These are phyloP conservation scores for Sabuloglossum arenarium DNA, from an alignment of 495 filamentous ascomycete species.

Conservation along the genomic window DNA sequence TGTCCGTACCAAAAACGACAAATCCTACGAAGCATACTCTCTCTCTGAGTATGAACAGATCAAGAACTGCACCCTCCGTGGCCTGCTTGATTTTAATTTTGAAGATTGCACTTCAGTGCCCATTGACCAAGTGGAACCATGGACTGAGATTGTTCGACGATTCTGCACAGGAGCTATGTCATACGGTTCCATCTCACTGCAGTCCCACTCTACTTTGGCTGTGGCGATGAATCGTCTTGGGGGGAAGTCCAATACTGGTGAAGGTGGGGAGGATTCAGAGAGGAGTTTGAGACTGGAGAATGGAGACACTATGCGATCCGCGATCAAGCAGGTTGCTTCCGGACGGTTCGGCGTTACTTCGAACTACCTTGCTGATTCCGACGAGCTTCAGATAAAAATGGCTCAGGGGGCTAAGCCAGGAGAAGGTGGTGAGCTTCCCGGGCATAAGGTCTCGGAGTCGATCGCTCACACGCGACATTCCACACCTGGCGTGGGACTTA, in stretches of 20 bases:
- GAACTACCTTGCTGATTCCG: slow-evolving; percentile 93
- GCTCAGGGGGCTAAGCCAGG: slow-evolving; percentile 97
- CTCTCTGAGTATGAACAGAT: slow-evolving; percentile 90
- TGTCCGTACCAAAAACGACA: slow-evolving; percentile 96
- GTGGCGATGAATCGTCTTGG: slow-evolving; percentile 96
- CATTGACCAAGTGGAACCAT: slow-evolving; percentile 96
- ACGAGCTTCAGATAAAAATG: slow-evolving; percentile 99
- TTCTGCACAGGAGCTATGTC: slow-evolving; percentile 99
- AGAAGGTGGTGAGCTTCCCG: slow-evolving; percentile 94
- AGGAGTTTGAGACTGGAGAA: slow-evolving; percentile 72
- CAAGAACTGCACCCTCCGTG: slow-evolving; percentile 92
- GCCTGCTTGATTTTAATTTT: slow-evolving; percentile 94
- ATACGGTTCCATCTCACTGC: slow-evolving; percentile 98
- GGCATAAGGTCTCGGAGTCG: slow-evolving; percentile 92
- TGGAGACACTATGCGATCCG: slow-evolving; percentile 94
- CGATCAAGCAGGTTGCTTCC: slow-evolving; percentile 97
- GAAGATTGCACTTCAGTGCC: slow-evolving; percentile 71
- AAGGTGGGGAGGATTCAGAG: slow-evolving; percentile 95
- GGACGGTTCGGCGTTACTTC: slow-evolving; percentile 97
- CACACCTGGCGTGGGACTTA: slow-evolving; percentile 94
- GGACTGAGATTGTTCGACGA: slow-evolving; percentile 95
- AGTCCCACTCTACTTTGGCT: slow-evolving; percentile 91
- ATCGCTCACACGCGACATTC: slow-evolving; percentile 95
- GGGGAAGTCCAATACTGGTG: slow-evolving; percentile 97
- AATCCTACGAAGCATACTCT: slow-evolving; percentile 97